Base-by-base conservation (phyloP, 2,329 filamentous ascomycete species). In the Cryphonectria japonica region DNA sequence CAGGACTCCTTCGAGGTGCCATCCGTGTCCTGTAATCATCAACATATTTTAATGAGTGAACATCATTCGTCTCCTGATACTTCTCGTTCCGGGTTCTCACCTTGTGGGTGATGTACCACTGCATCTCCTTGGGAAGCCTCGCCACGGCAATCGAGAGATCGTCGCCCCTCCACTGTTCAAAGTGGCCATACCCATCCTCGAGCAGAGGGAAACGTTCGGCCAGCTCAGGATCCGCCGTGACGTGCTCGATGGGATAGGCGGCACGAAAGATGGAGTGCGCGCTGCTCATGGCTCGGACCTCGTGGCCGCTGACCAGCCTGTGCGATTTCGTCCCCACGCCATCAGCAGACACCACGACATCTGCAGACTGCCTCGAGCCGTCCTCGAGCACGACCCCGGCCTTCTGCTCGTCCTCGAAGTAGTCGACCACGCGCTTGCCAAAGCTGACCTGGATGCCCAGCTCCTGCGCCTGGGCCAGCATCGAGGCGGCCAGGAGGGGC, bases 161-260 rank as follows among this genome's bases (percentile, higher is more conserved):
- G 11, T 71, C 16, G 1, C 54, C 57, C 85, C 75, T 86, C 85
- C 43, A 86, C 82, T 73, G 87, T 85, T 13, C 83, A 83, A 4
- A 85, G 85, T 60, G 87, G 80, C 83, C 85, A 87, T 19, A 83
- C 83, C 41, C 83, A 73, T 88, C 85, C 22, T 85, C 85, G 57
- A 86, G 72, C 9, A 69, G 77, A 3, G 84, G 82, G 3, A 87
- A 80, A 63, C 85, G 82, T 71, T 80, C 83, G 4, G 81, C 80
- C 43, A 83, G 75, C 3, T 83, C 81, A 67, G 86, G 83, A 72
- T 83, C 82, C n/a, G 57, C 34, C 19, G 11, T 63, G 29, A 67
- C 2, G 9, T 54, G 29, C 11, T 75, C 74, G 22, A 70, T 64
- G 1, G 74, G 71, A 60, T 73, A 75, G 7, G 76, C 67, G 0